Conservation (phyloP, 768 basidiomycete genomes). For the Termitomyces sp. region DNA sequence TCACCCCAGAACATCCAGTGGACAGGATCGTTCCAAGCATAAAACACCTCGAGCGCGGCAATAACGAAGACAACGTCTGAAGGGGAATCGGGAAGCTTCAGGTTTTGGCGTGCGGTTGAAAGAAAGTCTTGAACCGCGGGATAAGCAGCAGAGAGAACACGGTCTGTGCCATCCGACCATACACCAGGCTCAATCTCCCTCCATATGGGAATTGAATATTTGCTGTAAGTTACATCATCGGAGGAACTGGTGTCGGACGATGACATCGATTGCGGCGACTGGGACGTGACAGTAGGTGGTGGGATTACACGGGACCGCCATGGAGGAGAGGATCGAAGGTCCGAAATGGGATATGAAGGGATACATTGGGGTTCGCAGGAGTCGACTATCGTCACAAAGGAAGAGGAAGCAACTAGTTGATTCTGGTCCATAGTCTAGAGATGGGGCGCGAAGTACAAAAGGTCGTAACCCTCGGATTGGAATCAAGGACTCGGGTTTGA, state of each 20-base stretch:
- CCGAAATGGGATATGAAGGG: conserved; percentile 30
- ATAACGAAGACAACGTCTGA: conserved; percentile 47
- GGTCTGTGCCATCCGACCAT: conserved; percentile 29
- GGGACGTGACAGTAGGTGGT: conserved; percentile 9
- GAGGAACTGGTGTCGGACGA: conserved; percentile 9
- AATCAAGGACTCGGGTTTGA: not conserved
- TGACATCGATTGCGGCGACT: conserved; percentile 9
- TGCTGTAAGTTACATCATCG: conserved; percentile 10
- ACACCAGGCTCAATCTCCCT: conserved; percentile 31
- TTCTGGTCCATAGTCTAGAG: conserved; percentile 1
- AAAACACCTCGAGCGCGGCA: conserved; percentile 55
- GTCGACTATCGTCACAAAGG: conserved; percentile 11
- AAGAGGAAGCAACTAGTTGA: conserved; percentile 11
- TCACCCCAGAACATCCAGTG: conserved; percentile 65
- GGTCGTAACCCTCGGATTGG: not conserved
- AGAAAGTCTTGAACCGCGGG: conserved; percentile 47
- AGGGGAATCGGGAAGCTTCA: conserved; percentile 31
- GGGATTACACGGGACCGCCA: not conserved
- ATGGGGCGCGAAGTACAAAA: conserved; percentile 6
- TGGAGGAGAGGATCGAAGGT: conserved; percentile 26
- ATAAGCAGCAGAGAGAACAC: conserved; percentile 39
- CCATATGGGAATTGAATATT: conserved; percentile 19
- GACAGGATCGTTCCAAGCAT: conserved; percentile 45
- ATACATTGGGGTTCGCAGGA: conserved; percentile 16
- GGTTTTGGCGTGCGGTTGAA: conserved; percentile 29